Percentiles rank a stretch among this genome's conserved stretches.
Conservation (phyloP, 2,329 filamentous ascomycete species). For the Ceratocystis variospora region DNA sequence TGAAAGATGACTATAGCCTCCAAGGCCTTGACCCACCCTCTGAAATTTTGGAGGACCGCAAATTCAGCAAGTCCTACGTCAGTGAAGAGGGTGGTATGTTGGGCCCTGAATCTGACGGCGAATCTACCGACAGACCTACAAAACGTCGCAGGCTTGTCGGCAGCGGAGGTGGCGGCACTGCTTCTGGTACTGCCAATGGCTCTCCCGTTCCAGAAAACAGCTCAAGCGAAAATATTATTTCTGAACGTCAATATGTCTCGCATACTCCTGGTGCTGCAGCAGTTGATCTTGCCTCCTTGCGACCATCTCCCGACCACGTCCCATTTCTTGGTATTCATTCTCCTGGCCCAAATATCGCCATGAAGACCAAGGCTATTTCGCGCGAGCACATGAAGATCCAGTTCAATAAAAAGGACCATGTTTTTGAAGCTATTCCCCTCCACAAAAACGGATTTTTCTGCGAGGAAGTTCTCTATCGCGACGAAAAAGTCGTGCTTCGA, state of each 20-base stretch:
- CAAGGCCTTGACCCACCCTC: slow-evolving; percentile 38
- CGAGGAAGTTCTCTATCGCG: slow-evolving; percentile 45
- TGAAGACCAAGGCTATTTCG: slow-evolving; percentile 58
- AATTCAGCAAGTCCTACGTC: slow-evolving; percentile 51
- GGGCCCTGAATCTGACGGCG: slow-evolving; percentile 46
- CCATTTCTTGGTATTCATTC: slow-evolving; percentile 62
- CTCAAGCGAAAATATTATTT: slow-evolving; percentile 33
- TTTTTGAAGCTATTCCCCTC: slow-evolving; percentile 50
- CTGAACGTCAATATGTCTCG: slow-evolving; percentile 46
- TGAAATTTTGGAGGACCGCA: slow-evolving; percentile 38
- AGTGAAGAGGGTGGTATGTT: slow-evolving; percentile 58
- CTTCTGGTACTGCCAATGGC: neutral
- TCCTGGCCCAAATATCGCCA: slow-evolving; percentile 45
- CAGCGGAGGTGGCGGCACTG: neutral
- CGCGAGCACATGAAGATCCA: slow-evolving; percentile 58
- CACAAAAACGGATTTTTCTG: slow-evolving; percentile 57
- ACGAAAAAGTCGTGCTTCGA: slow-evolving; percentile 42
- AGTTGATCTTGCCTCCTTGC: slow-evolving; percentile 45
- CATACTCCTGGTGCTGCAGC: slow-evolving; percentile 46
- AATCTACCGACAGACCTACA: slow-evolving; percentile 29
- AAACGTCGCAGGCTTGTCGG: slow-evolving; percentile 10
- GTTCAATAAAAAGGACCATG: slow-evolving; percentile 48
- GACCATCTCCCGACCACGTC: slow-evolving; percentile 47
- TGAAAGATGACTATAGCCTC: slow-evolving; percentile 34
- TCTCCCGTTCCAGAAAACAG: slow-evolving; percentile 7